phyloP scores from a whole-genome alignment of 768 basidiomycete genomes.

The Mycena maculata region DNA sequence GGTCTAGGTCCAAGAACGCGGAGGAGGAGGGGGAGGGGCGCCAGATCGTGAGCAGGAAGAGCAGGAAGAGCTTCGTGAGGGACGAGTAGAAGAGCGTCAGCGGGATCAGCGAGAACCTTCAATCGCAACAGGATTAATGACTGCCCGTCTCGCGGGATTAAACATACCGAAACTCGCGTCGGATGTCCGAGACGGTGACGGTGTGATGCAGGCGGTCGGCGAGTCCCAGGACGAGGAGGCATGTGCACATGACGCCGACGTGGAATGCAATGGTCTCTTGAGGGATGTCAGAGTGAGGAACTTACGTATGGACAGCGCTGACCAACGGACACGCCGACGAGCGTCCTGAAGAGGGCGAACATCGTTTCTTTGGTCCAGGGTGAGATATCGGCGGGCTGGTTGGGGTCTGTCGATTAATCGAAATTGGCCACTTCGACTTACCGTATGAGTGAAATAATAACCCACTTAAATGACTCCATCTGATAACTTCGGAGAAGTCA shows the following conservation, averaged over 20 bases:
- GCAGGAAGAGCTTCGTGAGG: slow-evolving; percentile 83
- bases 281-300: not conserved
- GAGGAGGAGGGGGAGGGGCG: slow-evolving; percentile 58
- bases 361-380: slow-evolving; percentile 67
- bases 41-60: slow-evolving; percentile 88
- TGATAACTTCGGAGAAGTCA: slow-evolving; percentile 64
- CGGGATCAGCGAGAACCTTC: slow-evolving; percentile 78
- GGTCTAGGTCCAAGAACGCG: slow-evolving; percentile 84
- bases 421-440: too few relatives aligned
- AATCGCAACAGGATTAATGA: slow-evolving; percentile 5
- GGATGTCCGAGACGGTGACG: slow-evolving; percentile 60
- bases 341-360: slow-evolving; percentile 63
- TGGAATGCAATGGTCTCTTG: slow-evolving; percentile 85
- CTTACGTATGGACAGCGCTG: slow-evolving; percentile 46
- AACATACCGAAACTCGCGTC: slow-evolving; percentile 70
- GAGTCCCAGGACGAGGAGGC: slow-evolving; percentile 60
- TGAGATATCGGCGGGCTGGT: slow-evolving; percentile 49
- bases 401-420: slow-evolving; percentile 49
- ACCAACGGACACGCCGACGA: slow-evolving; percentile 72
- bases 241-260: slow-evolving; percentile 68
- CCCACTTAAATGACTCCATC: slow-evolving; percentile 80
- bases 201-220: slow-evolving; percentile 50
- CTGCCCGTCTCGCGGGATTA: not conserved
- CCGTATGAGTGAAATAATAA: slow-evolving; percentile 6
- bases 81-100: slow-evolving; percentile 88